phyloP scores from a whole-genome alignment of 2,329 filamentous ascomycete genomes.

The Dothidotthia symphoricarpi region DNA sequence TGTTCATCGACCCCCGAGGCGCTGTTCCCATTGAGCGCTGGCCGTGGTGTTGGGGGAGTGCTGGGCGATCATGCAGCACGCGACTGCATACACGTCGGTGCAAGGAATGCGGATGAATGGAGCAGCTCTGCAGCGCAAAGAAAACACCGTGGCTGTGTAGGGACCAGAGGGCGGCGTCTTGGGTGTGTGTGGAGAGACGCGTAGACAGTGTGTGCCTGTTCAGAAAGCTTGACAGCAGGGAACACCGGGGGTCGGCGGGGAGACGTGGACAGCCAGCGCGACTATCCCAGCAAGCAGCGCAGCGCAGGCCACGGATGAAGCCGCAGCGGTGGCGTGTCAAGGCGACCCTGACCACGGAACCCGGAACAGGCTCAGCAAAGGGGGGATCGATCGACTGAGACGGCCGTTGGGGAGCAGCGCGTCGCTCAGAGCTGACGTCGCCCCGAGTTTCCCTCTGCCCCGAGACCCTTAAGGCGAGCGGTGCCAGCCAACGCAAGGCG shows the following conservation, averaged over 20 bases:
- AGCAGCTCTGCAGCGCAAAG: too few relatives aligned
- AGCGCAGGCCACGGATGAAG: constrained; percentile 2
- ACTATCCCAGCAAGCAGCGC: constrained; percentile 24
- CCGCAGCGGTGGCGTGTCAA: too few relatives aligned
- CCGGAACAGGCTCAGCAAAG: too few relatives aligned
- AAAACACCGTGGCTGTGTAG: constrained; percentile 1
- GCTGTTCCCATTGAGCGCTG: constrained; percentile 34
- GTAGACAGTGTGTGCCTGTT: constrained; percentile 18
- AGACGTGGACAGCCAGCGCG: constrained; percentile 11
- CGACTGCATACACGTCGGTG: constrained; percentile 1
- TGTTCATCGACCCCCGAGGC: constrained; percentile 34
- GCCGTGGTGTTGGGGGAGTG: constrained; percentile 13
- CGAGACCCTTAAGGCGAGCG: too few relatives aligned
- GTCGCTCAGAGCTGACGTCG: too few relatives aligned
- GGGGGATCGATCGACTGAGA: too few relatives aligned
- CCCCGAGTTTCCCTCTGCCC: too few relatives aligned
- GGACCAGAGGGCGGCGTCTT: constrained; percentile 2
- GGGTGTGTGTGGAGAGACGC: constrained; percentile 14
- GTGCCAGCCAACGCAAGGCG: too few relatives aligned
- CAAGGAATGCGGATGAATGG: too few relatives aligned
- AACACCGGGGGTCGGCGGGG: constrained; percentile 23
- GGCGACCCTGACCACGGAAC: too few relatives aligned
- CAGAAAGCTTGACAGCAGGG: constrained; percentile 30
- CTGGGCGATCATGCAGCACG: constrained; percentile 21
- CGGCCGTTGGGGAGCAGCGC: too few relatives aligned